A percentile compares a stretch with the other conserved stretches of the same genome.
Evolutionary conservation across 106 monocot species (phyloP).

Genomic region (Dendrobium huoshanense): DNA sequence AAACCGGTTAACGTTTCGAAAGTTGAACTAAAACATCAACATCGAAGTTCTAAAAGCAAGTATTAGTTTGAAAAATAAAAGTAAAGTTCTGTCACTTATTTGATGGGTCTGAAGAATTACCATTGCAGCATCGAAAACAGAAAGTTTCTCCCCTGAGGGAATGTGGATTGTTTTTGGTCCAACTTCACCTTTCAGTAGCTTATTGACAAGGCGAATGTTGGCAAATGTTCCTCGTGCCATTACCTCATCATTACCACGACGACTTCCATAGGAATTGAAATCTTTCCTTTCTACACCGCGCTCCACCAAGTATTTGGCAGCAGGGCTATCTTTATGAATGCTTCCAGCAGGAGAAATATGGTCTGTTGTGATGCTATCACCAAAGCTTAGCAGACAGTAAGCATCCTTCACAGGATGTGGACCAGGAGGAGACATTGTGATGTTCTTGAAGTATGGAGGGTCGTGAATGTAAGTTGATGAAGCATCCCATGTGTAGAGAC

Average conservation of each 20-base stretch:
- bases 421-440: constrained; percentile 69
- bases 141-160: constrained; percentile 56
- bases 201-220: constrained; percentile 63
- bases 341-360: constrained; percentile 51
- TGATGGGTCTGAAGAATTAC: constrained; percentile 15
- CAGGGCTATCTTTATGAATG: constrained; percentile 67
- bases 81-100: neutral
- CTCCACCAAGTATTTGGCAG: constrained; percentile 50
- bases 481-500: constrained; percentile 54
- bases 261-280: constrained; percentile 73
- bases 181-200: constrained; percentile 62
- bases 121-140: constrained; percentile 72
- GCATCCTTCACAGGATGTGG: constrained; percentile 54
- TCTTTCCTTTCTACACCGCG: constrained; percentile 56
- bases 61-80: neutral
- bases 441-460: constrained; percentile 64
- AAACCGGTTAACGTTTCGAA: neutral
- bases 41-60: too few relatives aligned
- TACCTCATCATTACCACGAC: constrained; percentile 65
- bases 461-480: constrained; percentile 65
- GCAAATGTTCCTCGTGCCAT: constrained; percentile 76
- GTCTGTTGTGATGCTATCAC: constrained; percentile 54
- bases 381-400: constrained; percentile 64
- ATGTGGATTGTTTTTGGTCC: constrained; percentile 60
- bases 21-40: neutral